Evolutionary conservation across 2,329 filamentous ascomycete genomes (phyloP), one percentile per base, ranked within the genome.

Genomic region (Graphilbum fragrans): DNA sequence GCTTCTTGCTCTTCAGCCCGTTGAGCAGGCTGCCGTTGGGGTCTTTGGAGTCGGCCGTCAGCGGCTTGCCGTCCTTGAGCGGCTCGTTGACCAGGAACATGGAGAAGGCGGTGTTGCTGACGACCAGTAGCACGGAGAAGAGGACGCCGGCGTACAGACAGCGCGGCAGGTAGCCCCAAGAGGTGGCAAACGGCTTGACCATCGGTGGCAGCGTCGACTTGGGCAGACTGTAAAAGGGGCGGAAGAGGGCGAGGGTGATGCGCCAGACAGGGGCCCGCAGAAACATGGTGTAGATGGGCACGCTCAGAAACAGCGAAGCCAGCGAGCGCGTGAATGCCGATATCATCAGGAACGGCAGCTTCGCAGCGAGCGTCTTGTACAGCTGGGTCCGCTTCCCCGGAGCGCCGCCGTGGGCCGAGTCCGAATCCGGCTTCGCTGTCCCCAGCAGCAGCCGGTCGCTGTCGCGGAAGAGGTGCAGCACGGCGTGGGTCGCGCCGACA

Each of bases 11-110:
- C 56, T 80, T 88, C 36, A 96, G 60, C 0, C 90, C 90, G 43
- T 80, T 86, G 38, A 96, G 59, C 22, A 96, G 67, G 55, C 85
- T 94, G 29, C 86, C 87, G 53, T 94, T 96, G 1, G 90, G 86
- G 58, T 95, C 88, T 55, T 85, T 92, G 16, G 86, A 85, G 50
- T 90, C 84, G 17, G 74, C 73, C 1, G 86, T 94, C 42, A 96
- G 72, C 4, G 88, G 87, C 52, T 80, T 74, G n/a, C 74, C 80
- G 50, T 84, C 84, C 65, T 94, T 94, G 41, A 94, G 57, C 1
- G 90, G 90, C 51, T 83, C 77, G 56, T 82, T 80, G 21, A 80
- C 77, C 54, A 94, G 75, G 58, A 86, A 87, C n/a, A 80, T 62
- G 5, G 82, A 81, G 56, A 95, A 94, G 21, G 83, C 74, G 22